Percentiles rank a stretch among this genome's conserved stretches.
Conservation (phyloP, 2,329 filamentous ascomycete species). For the Phialophora tarda region DNA sequence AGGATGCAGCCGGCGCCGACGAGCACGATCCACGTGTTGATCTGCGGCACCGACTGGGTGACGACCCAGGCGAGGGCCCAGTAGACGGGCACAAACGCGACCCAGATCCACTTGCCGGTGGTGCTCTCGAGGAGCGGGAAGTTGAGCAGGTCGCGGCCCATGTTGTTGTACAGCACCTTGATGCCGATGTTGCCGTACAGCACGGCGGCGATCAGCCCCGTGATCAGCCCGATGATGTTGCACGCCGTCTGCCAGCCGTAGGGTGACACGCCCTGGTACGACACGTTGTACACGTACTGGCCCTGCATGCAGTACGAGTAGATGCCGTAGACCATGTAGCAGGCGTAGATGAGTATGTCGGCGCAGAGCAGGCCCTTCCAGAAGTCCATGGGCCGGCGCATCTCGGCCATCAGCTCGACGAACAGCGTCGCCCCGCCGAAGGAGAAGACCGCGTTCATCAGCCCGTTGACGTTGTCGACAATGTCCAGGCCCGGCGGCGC, state of each 20-base stretch:
- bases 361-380: slow-evolving; percentile 55
- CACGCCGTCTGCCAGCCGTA: slow-evolving; percentile 51
- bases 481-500: slow-evolving; percentile 48
- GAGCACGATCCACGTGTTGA: slow-evolving; percentile 47
- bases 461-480: slow-evolving; percentile 56
- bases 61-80: slow-evolving; percentile 54
- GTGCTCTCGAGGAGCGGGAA: slow-evolving; percentile 29
- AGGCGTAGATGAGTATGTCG: slow-evolving; percentile 55
- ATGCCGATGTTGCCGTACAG: slow-evolving; percentile 53
- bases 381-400: slow-evolving; percentile 57
- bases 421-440: slow-evolving; percentile 67
- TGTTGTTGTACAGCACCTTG: slow-evolving; percentile 40
- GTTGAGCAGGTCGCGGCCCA: slow-evolving; percentile 32
- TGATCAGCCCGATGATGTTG: slow-evolving; percentile 50
- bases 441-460: slow-evolving; percentile 61
- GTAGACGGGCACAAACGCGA: slow-evolving; percentile 49
- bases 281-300: slow-evolving; percentile 52
- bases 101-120: slow-evolving; percentile 34
- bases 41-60: slow-evolving; percentile 53
- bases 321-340: slow-evolving; percentile 57
- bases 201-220: slow-evolving; percentile 47
- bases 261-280: slow-evolving; percentile 50
- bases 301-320: slow-evolving; percentile 57
- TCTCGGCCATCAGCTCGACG: slow-evolving; percentile 62
- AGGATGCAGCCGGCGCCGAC: slow-evolving; percentile 54